These are phyloP conservation scores for Paramecium caudatum DNA, from an alignment of 73 alveolate species.

Conservation along the genomic window DNA sequence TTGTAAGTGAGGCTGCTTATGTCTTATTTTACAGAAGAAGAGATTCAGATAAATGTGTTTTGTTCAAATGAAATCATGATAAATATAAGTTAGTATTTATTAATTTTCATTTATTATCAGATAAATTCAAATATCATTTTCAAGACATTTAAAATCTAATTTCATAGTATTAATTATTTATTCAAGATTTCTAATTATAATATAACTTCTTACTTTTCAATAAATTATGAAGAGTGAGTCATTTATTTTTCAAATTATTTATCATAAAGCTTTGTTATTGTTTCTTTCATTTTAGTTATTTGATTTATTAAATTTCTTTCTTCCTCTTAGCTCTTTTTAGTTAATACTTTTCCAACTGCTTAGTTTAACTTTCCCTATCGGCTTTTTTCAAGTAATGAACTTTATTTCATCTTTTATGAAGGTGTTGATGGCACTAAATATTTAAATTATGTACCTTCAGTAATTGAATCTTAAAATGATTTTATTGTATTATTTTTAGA, in stretches of 20 bases:
- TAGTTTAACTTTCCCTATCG: background rate
- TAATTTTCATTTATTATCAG: no score
- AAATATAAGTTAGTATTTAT: no score
- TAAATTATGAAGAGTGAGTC: background rate
- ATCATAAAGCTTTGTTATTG: background rate
- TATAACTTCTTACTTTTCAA: background rate
- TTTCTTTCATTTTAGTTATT: background rate
- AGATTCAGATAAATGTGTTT: constrained; percentile 67
- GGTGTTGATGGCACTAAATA: constrained; percentile 8
- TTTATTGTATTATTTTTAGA: constrained; percentile 6
- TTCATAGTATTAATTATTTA: background rate
- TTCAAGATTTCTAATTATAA: background rate
- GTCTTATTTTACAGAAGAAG: constrained; percentile 89
- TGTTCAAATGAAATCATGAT: constrained; percentile 47
- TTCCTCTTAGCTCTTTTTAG: background rate
- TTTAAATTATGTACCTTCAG: background rate
- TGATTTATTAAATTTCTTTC: background rate
- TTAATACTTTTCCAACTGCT: background rate
- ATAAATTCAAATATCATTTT: constrained; percentile 3
- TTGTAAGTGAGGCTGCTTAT: constrained; percentile 86
- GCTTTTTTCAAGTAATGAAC: constrained; percentile 17
- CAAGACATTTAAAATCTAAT: background rate
- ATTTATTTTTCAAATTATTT: background rate
- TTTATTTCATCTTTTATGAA: constrained; percentile 15
- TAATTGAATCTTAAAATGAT: background rate